Evolutionary conservation across 352 stramenopile species (phyloP).

Genomic region (Globisporangium nagaii): DNA sequence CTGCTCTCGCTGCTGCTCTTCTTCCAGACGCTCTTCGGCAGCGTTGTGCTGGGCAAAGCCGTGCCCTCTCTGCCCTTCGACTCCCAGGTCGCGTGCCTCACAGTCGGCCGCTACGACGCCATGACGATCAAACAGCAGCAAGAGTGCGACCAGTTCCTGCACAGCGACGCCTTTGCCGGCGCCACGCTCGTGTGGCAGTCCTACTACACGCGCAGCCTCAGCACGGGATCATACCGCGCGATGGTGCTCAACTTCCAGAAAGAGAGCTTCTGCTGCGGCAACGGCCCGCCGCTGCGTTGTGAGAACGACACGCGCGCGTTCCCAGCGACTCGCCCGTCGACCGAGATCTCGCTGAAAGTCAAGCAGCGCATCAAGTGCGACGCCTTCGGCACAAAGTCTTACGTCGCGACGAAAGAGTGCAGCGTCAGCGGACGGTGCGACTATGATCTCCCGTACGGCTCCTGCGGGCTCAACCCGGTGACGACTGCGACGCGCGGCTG

Average conservation of each 20-base stretch:
- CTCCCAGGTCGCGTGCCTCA: slow-evolving; percentile 47
- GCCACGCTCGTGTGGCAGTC: slow-evolving; percentile 66
- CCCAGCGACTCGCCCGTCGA: slow-evolving; percentile 32
- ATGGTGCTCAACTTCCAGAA: slow-evolving; percentile 59
- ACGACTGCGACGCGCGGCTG: slow-evolving; percentile 44
- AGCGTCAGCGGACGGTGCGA: slow-evolving; percentile 24
- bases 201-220: slow-evolving; percentile 54
- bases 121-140: slow-evolving; percentile 25
- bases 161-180: slow-evolving; percentile 55
- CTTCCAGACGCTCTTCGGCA: slow-evolving; percentile 61
- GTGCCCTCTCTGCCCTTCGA: slow-evolving; percentile 27
- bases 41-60: slow-evolving; percentile 33
- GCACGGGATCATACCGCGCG: slow-evolving; percentile 33
- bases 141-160: slow-evolving; percentile 44
- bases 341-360: slow-evolving; percentile 18
- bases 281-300: slow-evolving; percentile 49
- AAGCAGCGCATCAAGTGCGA: slow-evolving; percentile 28
- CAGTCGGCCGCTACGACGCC: slow-evolving; percentile 45
- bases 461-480: slow-evolving; percentile 52
- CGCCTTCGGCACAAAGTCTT: slow-evolving; percentile 14
- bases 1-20: slow-evolving; percentile 41
- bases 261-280: slow-evolving; percentile 66
- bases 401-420: slow-evolving; percentile 51
- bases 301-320: slow-evolving; percentile 37
- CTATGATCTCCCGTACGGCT: slow-evolving; percentile 62